Conservation (phyloP, 2,329 filamentous ascomycete species). For the Colletotrichum sidae region DNA sequence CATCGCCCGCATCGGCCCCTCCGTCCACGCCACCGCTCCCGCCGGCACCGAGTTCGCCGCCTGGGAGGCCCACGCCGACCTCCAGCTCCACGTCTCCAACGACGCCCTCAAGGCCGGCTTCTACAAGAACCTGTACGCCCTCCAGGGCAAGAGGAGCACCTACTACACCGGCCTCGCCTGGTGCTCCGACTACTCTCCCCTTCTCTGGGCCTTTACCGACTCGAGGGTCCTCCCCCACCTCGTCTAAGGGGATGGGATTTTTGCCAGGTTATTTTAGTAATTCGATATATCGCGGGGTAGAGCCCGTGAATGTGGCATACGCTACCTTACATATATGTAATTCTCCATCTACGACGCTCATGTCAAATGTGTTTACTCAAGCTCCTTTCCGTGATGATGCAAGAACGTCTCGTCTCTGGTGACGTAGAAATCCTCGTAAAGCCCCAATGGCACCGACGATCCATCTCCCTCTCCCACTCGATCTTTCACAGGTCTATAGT, state of each 20-base stretch:
- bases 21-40: constrained; percentile 19
- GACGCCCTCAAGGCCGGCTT: constrained; percentile 34
- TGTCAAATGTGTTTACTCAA: no score
- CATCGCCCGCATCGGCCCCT: constrained; percentile 10
- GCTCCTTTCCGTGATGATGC: no score
- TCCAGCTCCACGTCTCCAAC: constrained; percentile 35
- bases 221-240: constrained; percentile 23
- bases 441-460: no score
- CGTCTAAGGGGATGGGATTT: background rate
- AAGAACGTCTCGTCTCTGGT: no score
- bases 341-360: no score
- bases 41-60: constrained; percentile 17
- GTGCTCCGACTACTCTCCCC: constrained; percentile 37
- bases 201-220: constrained; percentile 37
- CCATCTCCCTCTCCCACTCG: no score
- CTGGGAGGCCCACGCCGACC: constrained; percentile 24
- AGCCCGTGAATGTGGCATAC: no score
- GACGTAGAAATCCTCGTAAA: no score
- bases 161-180: constrained; percentile 31
- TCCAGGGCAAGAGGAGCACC: constrained; percentile 34
- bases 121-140: constrained; percentile 32
- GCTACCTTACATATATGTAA: no score
- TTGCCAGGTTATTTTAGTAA: background rate
- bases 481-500: no score
- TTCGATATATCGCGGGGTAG: background rate